These are phyloP conservation scores for Teratosphaeria zuluensis DNA, from an alignment of 2,329 filamentous ascomycete genomes.

Conservation along the genomic window DNA sequence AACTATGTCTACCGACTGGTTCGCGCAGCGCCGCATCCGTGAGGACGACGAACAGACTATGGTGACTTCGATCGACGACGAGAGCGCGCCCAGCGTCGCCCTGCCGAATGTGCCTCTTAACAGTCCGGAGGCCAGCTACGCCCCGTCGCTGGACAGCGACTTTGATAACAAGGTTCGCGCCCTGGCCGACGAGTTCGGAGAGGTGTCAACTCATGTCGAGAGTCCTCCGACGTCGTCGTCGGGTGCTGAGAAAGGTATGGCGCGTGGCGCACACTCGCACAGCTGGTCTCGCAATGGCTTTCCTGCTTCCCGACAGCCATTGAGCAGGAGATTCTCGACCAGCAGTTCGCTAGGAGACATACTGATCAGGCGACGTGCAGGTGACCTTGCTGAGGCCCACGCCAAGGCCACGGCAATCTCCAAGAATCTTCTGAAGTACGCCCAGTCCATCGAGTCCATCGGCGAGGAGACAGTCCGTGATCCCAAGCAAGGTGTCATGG, in stretches of 20 bases:
- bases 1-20: not conserved
- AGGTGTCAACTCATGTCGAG: not conserved
- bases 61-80: constrained; percentile 1
- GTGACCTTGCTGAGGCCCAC: not conserved
- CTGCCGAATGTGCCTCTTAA: constrained; percentile 10
- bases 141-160: constrained; percentile 1
- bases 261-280: not conserved
- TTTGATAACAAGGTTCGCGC: not conserved
- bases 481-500: constrained; percentile 4
- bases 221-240: not conserved
- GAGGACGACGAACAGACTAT: constrained; percentile 4
- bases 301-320: not conserved
- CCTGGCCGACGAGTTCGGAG: not conserved
- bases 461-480: not conserved
- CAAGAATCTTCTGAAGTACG: not conserved
- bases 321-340: not conserved
- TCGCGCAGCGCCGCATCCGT: not conserved
- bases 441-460: not conserved
- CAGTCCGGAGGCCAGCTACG: constrained; percentile 4
- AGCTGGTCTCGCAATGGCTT: not conserved
- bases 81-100: constrained; percentile 1
- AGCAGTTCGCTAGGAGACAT: not conserved
- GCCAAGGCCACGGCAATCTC: not conserved
- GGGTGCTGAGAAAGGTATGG: not conserved
- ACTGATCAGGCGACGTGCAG: not conserved